These are phyloP conservation scores for Pseudogymnoascus destructans DNA, from an alignment of 2,329 filamentous ascomycete species.

Conservation along the genomic window DNA sequence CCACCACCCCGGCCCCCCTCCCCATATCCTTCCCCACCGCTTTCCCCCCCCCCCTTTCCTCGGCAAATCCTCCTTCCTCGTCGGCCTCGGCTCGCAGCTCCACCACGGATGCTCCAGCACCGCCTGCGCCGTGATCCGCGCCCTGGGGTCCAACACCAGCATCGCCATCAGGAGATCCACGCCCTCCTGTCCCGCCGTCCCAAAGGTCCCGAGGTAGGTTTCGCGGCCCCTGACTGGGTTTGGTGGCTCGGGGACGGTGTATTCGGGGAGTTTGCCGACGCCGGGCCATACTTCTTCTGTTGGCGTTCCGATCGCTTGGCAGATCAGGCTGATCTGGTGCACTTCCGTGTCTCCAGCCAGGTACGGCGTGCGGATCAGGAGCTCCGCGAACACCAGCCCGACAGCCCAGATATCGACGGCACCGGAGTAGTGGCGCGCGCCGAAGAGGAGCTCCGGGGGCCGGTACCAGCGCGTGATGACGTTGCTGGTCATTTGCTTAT, in stretches of 20 bases:
- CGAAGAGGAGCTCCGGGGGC: slow-evolving; percentile 89
- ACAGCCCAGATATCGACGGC: slow-evolving; percentile 92
- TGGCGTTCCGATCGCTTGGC: slow-evolving; percentile 74
- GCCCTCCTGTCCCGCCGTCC: slow-evolving; percentile 66
- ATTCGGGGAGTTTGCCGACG: slow-evolving; percentile 66
- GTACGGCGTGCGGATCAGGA: slow-evolving; percentile 71
- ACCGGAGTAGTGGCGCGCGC: slow-evolving; percentile 76
- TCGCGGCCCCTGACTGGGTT: slow-evolving; percentile 52
- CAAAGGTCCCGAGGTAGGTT: slow-evolving; percentile 65
- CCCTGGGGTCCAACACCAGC: slow-evolving; percentile 73
- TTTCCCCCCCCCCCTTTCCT: slow-evolving; percentile 59
- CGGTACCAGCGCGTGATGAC: too few species aligned
- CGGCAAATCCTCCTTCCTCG: slow-evolving; percentile 68
- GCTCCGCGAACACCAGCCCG: slow-evolving; percentile 83
- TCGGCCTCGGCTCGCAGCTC: slow-evolving; percentile 70
- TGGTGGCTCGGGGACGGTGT: slow-evolving; percentile 49
- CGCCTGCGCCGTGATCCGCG: slow-evolving; percentile 62
- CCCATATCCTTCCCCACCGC: slow-evolving; percentile 75
- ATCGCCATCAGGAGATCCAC: slow-evolving; percentile 82
- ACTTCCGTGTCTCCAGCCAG: slow-evolving; percentile 76
- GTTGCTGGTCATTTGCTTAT: slow-evolving; percentile 77
- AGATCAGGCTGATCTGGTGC: slow-evolving; percentile 74
- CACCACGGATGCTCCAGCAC: slow-evolving; percentile 80
- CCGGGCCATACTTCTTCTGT: slow-evolving; percentile 94
- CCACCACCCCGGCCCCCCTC: slow-evolving; percentile 57